These are phyloP conservation scores for Passalora sequoiae DNA, from an alignment of 2,329 filamentous ascomycete genomes.

Conservation along the genomic window DNA sequence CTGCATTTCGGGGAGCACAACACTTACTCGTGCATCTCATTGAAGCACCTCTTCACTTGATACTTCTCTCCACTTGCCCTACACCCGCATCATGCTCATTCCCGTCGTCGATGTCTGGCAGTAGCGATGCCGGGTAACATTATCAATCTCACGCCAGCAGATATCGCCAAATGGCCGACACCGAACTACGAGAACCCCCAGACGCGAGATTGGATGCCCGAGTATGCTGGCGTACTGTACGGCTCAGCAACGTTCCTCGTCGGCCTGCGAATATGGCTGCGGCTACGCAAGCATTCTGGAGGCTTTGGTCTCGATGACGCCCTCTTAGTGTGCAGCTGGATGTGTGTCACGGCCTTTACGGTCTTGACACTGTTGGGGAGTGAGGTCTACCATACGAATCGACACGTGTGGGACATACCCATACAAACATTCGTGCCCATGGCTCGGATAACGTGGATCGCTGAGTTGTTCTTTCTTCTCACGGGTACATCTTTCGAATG, in stretches of 20 bases:
- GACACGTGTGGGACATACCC: conserved; percentile 37
- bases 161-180: conserved; percentile 31
- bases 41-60: no score
- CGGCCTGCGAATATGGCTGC: conserved; percentile 27
- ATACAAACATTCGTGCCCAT: conserved; percentile 14
- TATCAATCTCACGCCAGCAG: conserved; percentile 24
- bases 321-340: conserved; percentile 23
- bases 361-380: conserved; percentile 21
- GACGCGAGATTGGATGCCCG: conserved; percentile 31
- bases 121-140: conserved; percentile 30
- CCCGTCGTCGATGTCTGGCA: no score
- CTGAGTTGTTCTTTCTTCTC: conserved; percentile 32
- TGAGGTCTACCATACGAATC: conserved; percentile 29
- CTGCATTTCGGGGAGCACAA: no score
- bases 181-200: conserved; percentile 30
- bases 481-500: no score
- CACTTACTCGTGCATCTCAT: no score
- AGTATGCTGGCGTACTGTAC: conserved; percentile 28
- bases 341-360: conserved; percentile 23
- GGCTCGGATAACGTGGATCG: conserved; percentile 32
- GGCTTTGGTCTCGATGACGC: conserved; percentile 32
- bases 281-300: conserved; percentile 26
- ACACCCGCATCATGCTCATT: no score
- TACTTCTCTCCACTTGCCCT: no score
- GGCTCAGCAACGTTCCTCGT: conserved; percentile 27